Percentiles rank a stretch among this genome's conserved stretches.
These are phyloP conservation scores for Chalciporus chontae DNA, from an alignment of 768 basidiomycete species.

Conservation along the genomic window DNA sequence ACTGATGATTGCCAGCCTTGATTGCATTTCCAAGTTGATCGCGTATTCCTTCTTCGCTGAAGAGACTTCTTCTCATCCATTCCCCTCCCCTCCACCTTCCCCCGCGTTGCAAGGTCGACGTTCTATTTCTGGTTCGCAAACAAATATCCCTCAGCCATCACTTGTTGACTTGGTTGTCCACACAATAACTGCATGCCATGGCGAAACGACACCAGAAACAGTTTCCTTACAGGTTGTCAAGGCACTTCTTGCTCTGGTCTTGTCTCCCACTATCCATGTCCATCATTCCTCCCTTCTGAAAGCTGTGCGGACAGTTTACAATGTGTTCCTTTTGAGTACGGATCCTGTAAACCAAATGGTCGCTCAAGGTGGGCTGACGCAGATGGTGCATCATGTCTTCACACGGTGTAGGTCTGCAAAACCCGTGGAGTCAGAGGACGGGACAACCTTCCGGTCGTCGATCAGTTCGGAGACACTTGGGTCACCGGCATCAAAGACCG, in stretches of 20 bases:
- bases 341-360: conserved; percentile 96
- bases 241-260: conserved; percentile 82
- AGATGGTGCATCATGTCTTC: conserved; percentile 98
- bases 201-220: conserved; percentile 81
- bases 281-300: conserved; percentile 96
- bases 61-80: conserved; percentile 37
- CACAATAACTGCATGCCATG: conserved; percentile 90
- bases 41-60: conserved; percentile 97
- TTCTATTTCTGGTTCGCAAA: conserved; percentile 44
- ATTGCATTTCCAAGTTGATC: conserved; percentile 96
- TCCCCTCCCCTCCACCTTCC: conserved; percentile 77
- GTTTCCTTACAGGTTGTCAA: conserved; percentile 97
- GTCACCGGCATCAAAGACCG: conserved; percentile 8
- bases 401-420: conserved; percentile 59
- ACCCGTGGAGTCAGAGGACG: conserved; percentile 14
- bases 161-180: conserved; percentile 92
- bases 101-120: conserved; percentile 47
- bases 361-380: conserved; percentile 94
- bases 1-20: conserved; percentile 93
- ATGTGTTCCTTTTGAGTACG: conserved; percentile 88
- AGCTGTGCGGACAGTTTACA: conserved; percentile 96
- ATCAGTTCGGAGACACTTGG: conserved; percentile 20
- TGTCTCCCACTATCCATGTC: conserved; percentile 83
- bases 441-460: conserved; percentile 16
- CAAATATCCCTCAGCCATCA: conserved; percentile 57